Conservation (phyloP, 192 early-diverging fungal species). For the Backusella parvicylindrica region DNA sequence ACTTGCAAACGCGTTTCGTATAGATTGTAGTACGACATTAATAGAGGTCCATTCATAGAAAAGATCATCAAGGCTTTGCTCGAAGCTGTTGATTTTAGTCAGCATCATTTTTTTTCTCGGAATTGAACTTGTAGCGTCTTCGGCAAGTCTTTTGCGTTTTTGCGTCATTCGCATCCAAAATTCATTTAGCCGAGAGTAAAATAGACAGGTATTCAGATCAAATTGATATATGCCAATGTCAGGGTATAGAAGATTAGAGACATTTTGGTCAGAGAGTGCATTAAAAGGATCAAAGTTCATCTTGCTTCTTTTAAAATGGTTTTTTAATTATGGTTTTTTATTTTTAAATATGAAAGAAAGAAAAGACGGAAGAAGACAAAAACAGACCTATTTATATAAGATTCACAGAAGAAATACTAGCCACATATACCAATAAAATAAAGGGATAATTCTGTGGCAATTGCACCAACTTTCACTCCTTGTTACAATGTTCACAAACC, state of each 20-base stretch:
- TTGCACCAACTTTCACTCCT: background rate
- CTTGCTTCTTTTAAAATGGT: background rate
- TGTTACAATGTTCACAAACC: background rate
- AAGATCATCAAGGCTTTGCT: conserved; percentile 17
- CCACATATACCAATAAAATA: background rate
- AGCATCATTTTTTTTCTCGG: background rate
- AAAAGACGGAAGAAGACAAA: background rate
- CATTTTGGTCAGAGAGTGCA: background rate
- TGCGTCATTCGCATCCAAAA: background rate
- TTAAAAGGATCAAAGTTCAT: background rate
- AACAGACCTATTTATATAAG: background rate
- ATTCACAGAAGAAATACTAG: background rate
- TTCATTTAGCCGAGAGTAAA: background rate
- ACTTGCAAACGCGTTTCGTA: conserved; percentile 14
- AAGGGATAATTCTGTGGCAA: background rate
- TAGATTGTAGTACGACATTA: conserved; percentile 21
- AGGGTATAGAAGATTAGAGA: background rate
- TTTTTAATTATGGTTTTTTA: background rate
- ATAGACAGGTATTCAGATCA: background rate
- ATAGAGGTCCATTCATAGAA: conserved; percentile 26
- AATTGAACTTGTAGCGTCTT: background rate
- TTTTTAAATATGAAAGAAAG: background rate
- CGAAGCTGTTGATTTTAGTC: background rate
- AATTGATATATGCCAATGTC: background rate
- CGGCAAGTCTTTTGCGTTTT: background rate